A percentile compares a stretch with the other conserved stretches of the same genome.
Evolutionary conservation across 495 filamentous ascomycete genomes (phyloP).

Genomic region (Paragyromitra xinjiangensis): DNA sequence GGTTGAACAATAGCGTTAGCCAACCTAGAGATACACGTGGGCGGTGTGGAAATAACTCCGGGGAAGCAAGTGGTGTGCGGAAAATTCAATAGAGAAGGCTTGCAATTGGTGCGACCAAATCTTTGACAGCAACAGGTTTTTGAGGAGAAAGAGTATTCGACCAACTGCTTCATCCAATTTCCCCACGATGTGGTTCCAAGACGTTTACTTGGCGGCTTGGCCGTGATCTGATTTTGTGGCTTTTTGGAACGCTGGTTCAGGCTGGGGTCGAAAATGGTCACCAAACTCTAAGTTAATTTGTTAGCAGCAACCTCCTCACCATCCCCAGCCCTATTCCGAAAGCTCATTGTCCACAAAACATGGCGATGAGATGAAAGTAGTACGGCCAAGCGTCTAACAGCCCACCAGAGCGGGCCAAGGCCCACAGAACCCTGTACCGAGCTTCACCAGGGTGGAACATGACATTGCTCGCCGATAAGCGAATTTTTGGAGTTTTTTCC

Average conservation of each 20-base stretch:
- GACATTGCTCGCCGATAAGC: constrained; percentile 1
- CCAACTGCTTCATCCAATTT: neutral
- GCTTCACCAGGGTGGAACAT: neutral
- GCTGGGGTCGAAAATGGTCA: neutral
- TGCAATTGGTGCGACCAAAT: neutral
- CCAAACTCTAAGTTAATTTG: no score
- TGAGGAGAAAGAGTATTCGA: neutral
- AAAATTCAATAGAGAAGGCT: neutral
- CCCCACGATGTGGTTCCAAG: neutral
- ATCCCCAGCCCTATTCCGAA: neutral
- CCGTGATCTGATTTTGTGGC: neutral
- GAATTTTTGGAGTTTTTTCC: neutral
- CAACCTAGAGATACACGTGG: neutral
- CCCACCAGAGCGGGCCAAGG: neutral
- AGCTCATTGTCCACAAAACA: neutral
- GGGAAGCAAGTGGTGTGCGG: neutral
- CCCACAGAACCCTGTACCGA: neutral
- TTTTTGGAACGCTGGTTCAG: neutral
- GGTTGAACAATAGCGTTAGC: neutral
- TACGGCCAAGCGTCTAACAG: neutral
- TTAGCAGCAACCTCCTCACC: neutral
- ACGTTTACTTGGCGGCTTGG: neutral
- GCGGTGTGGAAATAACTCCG: neutral
- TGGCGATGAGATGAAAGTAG: neutral
- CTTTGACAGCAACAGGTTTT: neutral